Conservation (phyloP, 306 rosid species). For the Boehmeria nivea region DNA sequence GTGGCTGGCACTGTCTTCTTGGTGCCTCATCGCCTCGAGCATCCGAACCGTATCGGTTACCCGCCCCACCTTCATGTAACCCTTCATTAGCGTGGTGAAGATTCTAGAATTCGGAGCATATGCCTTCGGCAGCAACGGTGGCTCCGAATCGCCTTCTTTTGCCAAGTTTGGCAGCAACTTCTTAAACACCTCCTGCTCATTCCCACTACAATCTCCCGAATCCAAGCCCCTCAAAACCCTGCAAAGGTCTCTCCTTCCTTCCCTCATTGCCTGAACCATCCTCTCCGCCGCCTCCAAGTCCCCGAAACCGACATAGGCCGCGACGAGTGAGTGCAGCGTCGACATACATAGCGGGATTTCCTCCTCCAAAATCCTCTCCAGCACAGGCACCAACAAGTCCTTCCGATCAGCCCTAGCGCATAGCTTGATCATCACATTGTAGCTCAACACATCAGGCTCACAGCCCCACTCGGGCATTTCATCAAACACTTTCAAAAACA, state of each 20-base stretch:
- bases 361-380: conserved; percentile 68
- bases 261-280: conserved; percentile 89
- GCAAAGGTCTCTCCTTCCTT: conserved; percentile 69
- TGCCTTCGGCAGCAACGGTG: conserved; percentile 52
- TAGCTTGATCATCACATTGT: conserved; percentile 71
- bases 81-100: conserved; percentile 89
- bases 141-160: conserved; percentile 27
- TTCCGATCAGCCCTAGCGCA: conserved; percentile 61
- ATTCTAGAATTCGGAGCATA: conserved; percentile 71
- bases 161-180: conserved; percentile 72
- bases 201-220: conserved; percentile 21
- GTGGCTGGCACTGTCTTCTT: conserved; percentile 63
- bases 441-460: conserved; percentile 69
- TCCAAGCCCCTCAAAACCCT: conserved; percentile 43
- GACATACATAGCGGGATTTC: conserved; percentile 59
- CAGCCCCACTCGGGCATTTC: conserved; percentile 64
- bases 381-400: conserved; percentile 57
- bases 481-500: conserved; percentile 74
- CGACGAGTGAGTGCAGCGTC: conserved; percentile 66
- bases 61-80: conserved; percentile 84
- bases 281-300: conserved; percentile 75
- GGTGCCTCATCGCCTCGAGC: conserved; percentile 86
- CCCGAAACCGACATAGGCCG: conserved; percentile 77
- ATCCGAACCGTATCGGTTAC: conserved; percentile 67
- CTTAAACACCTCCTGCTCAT: conserved; percentile 32